Evolutionary conservation across 768 basidiomycete genomes (phyloP).

Genomic region (Asterophora parasitica): DNA sequence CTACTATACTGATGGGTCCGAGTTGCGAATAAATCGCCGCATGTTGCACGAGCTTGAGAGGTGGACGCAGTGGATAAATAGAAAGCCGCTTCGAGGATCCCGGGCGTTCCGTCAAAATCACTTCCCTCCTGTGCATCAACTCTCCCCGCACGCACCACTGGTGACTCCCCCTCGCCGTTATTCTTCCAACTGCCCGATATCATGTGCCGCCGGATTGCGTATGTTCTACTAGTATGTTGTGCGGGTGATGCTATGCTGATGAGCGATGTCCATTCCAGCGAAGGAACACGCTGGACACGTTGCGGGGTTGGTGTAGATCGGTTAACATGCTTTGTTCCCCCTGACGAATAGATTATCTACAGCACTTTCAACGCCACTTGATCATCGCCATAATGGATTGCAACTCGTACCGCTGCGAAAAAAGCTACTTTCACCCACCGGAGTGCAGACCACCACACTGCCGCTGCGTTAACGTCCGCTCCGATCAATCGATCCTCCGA

Average conservation of each 20-base stretch:
- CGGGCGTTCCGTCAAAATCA: background rate
- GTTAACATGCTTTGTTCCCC: background rate
- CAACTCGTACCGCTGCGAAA: constrained; percentile 57
- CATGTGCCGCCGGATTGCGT: constrained; percentile 81
- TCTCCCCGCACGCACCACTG: background rate
- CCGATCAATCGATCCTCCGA: background rate
- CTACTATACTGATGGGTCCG: constrained; percentile 24
- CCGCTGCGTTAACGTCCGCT: constrained; percentile 53
- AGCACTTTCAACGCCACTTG: constrained; percentile 80
- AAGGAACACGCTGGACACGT: constrained; percentile 71
- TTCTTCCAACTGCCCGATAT: constrained; percentile 6
- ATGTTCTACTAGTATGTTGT: constrained; percentile 32
- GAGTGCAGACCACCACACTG: constrained; percentile 52
- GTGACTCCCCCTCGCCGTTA: background rate
- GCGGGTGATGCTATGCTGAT: constrained; percentile 9
- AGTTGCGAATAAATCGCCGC: constrained; percentile 25
- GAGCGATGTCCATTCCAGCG: constrained; percentile 32
- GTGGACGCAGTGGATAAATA: constrained; percentile 17
- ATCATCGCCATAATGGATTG: constrained; percentile 75
- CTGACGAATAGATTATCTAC: constrained; percentile 4
- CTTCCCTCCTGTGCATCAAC: background rate
- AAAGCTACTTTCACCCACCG: constrained; percentile 55
- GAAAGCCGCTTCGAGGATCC: constrained; percentile 4
- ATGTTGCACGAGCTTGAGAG: constrained; percentile 19
- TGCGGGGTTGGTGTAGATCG: constrained; percentile 49